Base-by-base conservation (phyloP, 805 yeast species). In the Myxozyma udenii region DNA sequence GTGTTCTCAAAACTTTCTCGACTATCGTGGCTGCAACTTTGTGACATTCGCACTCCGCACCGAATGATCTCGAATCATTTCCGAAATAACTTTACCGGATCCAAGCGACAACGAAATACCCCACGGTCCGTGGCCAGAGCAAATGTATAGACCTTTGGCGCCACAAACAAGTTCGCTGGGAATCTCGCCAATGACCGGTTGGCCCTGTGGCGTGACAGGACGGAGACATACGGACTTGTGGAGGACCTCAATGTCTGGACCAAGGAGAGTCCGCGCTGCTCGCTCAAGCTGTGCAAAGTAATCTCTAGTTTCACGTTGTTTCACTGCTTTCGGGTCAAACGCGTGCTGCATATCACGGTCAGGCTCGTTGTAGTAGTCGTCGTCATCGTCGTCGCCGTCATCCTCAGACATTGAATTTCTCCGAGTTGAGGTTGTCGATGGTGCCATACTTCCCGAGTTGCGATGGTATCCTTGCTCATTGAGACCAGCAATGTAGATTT, bases 81-180 rank as follows among this genome's bases (percentile, higher is more conserved):
- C 95, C 60, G 90, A 80, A 79, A 87, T 76, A 28, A 87, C 76
- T 62, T 84, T 80, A 12, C 95, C 95, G 1, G 93, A 85, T 3
- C 83, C 95, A 1, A 93, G 91, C 0, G 93, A 90, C 66, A 87
- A 85, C 68, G 86, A 87, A 46, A 87, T 86, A 24, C 95, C 95
- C 95, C 95, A 87, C 66, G 95, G 86, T 1, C 93, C 85, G 68
- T 87, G 95, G 0, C 95, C 95, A n/a, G 87, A 51, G 24, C 51
- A 41, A 16, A 58, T 50, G 30, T 50, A 58, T 22, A 58, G 51
- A 14, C 53, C 50, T 11, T 50, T 45, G 3, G 49, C 44, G 12
- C 61, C 61, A 16, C 35, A 23, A 19, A 53, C 25, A 4, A 25
- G 33, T 16, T 41, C 51, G 11, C 50, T 36, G 6, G 61, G 62